Base-by-base conservation (phyloP, 805 yeast species). In the Kockiozyma suomiensis region DNA sequence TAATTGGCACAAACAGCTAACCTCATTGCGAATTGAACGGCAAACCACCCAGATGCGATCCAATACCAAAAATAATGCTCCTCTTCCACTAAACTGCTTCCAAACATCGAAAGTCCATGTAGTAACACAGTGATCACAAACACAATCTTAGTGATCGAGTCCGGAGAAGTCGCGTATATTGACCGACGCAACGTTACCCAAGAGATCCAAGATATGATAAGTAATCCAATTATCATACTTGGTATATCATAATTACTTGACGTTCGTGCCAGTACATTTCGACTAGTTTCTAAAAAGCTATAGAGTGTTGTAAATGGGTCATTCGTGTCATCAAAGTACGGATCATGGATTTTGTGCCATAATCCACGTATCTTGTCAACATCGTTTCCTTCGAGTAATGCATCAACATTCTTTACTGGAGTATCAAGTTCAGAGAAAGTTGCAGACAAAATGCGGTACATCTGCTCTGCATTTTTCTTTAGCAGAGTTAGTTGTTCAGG, bases 31-130 rank as follows among this genome's bases (percentile, higher is more conserved):
- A 62, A 32, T 28, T 62, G 61, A 10, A 45, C 30, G 6, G 54
- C 32, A 13, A 56, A 26, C 19, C 61, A 64, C 0, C 80, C 78
- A 0, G 82, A 76, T 0, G 81, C 71, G 23, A 81, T 75, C 85
- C 90, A 88, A 89, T 96, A 94, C 99, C 99, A 94, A 17, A 92
- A 73, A 70, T 92, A 97, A 70, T 94, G 96, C 70, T 94, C 99
- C 72, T 94, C 99, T 70, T 94, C 99, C 17, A 94, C 87, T 58
- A 92, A 78, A 28, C 97, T 92, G 61, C 96, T 90, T 10, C 92
- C 97, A 75, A 92, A 90, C 65, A 86, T 79, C 0, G 89, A 79
- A 0, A 78, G 38, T 2, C 86, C 81, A 55, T 85, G 79, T 0
- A 77, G 49, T 41, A 79, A 45, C 19, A 76, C 48, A 67, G 69